Evolutionary conservation across 768 basidiomycete species (phyloP).

Genomic region (Podaxis sp.): DNA sequence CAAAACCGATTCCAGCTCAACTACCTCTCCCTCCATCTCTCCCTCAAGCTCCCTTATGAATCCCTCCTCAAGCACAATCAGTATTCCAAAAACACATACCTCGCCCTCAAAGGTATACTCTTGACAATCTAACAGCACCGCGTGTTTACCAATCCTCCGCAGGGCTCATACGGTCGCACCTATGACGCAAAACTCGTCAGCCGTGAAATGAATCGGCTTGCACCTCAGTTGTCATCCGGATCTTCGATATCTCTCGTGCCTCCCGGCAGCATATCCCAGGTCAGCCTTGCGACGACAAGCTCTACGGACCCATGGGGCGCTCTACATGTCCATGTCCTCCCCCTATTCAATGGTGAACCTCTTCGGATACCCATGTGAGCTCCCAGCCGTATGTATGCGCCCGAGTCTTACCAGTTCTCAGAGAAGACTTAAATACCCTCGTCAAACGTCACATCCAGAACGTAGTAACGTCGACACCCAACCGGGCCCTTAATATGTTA

Average conservation of each 20-base stretch:
- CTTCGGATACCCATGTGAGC: slow-evolving; percentile 80
- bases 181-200: slow-evolving; percentile 81
- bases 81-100: slow-evolving; percentile 39
- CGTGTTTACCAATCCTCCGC: slow-evolving; percentile 12
- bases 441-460: slow-evolving; percentile 78
- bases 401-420: slow-evolving; percentile 24
- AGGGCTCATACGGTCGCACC: slow-evolving; percentile 65
- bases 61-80: slow-evolving; percentile 32
- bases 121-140: not conserved
- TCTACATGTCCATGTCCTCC: slow-evolving; percentile 84
- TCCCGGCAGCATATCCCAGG: slow-evolving; percentile 37
- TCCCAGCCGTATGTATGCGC: not conserved
- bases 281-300: slow-evolving; percentile 39
- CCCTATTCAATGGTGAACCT: slow-evolving; percentile 89
- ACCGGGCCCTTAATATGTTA: slow-evolving; percentile 70
- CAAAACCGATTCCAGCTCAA: slow-evolving; percentile 33
- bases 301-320: slow-evolving; percentile 78
- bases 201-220: slow-evolving; percentile 81
- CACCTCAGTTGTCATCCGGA: slow-evolving; percentile 51
- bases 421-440: slow-evolving; percentile 85
- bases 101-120: slow-evolving; percentile 47
- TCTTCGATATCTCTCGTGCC: slow-evolving; percentile 44
- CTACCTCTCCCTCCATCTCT: slow-evolving; percentile 23
- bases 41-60: slow-evolving; percentile 31
- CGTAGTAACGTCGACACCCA: slow-evolving; percentile 70